Base-by-base conservation (phyloP, 192 early-diverging fungal species). In the Gryganskiella cystojenkinii region DNA sequence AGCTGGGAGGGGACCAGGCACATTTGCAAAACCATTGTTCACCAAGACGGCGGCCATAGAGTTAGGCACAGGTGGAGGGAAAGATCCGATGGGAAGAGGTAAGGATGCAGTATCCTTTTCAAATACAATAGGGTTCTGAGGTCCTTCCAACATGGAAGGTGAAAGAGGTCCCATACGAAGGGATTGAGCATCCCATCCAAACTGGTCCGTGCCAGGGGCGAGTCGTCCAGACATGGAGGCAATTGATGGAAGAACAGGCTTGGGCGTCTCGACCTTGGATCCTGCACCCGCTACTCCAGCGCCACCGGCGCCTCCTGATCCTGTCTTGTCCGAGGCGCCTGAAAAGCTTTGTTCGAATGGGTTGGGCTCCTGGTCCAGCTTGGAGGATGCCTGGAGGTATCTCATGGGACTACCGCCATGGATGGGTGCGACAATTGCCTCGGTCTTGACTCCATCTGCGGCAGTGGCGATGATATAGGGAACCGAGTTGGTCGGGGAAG, bases 281-380 rank as follows among this genome's bases (percentile, higher is more conserved):
- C 79, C 70, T 20, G 78, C 31, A 64, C 70, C 81, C 33, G 53
- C 50, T 53, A n/a, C 20, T 24, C 31, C 17, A 13, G 11, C 30
- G 11, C 17, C 54, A 11, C 19, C 53, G n/a, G 33, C 44, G 44
- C 28, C 17, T 31, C 27, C 51, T 20, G 30, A 45, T 45, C 58
- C 59, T 59, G 67, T 20, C 37, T 52, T 67, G 27, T 31, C 35
- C 54, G 64, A 59, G 25, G 57, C 33, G 14, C 67, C 65, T 0
- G 87, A 87, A 63, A 96, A 94, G 56, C 90, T 93, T 62, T 91
- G 86, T 67, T 95, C 95, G 67, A 96, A 96, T 24, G 92, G 94
- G 84, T 96, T 96, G 27, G 92, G 92, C 57, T 96, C 95, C 49
- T 87, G 80, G 60, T 93, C 88, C 43, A 95, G 85, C 61, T 95